These are phyloP conservation scores for Delonix regia DNA, from an alignment of 306 rosid genomes.

Conservation along the genomic window DNA sequence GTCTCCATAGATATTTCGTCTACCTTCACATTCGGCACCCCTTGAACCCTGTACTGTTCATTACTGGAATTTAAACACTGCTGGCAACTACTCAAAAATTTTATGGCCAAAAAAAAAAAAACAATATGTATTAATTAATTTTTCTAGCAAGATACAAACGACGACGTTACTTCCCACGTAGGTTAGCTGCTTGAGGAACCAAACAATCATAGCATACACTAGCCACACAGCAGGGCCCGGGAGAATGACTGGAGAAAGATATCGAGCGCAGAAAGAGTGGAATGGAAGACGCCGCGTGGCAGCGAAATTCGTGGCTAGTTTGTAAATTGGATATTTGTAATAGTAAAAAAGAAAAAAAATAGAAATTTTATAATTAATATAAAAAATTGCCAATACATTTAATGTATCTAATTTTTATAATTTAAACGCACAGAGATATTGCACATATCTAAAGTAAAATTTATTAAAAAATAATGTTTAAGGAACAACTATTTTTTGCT, in stretches of 20 bases:
- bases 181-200: neutral
- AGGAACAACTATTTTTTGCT: too few species aligned
- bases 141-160: neutral
- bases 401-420: too few species aligned
- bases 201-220: neutral
- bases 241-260: neutral
- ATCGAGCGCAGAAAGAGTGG: constrained; percentile 15
- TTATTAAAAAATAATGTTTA: too few species aligned
- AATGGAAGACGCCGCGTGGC: constrained; percentile 34
- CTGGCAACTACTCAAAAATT: neutral
- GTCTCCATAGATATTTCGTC: constrained; percentile 18
- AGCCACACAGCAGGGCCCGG: neutral
- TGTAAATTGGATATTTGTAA: neutral
- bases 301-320: neutral
- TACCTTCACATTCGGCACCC: too few species aligned
- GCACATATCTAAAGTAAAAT: too few species aligned
- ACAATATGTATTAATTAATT: too few species aligned
- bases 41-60: too few species aligned
- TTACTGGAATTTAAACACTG: neutral
- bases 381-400: too few species aligned
- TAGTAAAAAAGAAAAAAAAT: neutral
- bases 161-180: neutral
- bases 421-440: too few species aligned
- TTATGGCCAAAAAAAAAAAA: neutral
- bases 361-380: too few species aligned